Evolutionary conservation across 306 rosid species (phyloP).

Genomic region (Senna siamea): DNA sequence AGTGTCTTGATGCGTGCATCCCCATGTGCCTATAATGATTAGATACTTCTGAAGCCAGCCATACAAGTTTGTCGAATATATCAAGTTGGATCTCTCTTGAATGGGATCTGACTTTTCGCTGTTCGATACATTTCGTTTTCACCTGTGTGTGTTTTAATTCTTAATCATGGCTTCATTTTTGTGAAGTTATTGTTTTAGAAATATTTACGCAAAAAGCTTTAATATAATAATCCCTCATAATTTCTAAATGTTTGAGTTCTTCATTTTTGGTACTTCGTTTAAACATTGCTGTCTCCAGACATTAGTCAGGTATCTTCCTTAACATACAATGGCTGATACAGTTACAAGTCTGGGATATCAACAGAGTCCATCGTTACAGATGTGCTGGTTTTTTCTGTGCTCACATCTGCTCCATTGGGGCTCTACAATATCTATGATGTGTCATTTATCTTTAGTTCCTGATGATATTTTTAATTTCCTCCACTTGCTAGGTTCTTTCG

Average conservation of each 20-base stretch:
- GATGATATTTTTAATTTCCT: background rate
- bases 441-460: background rate
- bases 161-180: no score
- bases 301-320: constrained; percentile 60
- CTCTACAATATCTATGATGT: constrained; percentile 19
- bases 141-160: no score
- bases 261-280: background rate
- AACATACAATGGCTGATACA: constrained; percentile 38
- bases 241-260: background rate
- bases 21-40: constrained; percentile 10
- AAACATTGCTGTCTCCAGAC: constrained; percentile 44
- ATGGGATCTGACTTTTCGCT: constrained; percentile 46
- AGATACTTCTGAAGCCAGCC: constrained; percentile 44
- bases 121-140: constrained; percentile 34
- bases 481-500: background rate
- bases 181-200: background rate
- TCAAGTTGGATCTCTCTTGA: constrained; percentile 42
- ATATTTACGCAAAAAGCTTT: background rate
- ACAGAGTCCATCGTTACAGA: constrained; percentile 51
- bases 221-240: no score
- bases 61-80: constrained; percentile 39
- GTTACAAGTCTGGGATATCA: constrained; percentile 50
- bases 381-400: constrained; percentile 40
- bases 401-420: constrained; percentile 53
- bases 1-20: constrained; percentile 29